Evolutionary conservation across 2,329 filamentous ascomycete genomes (phyloP), one percentile per base, ranked within the genome.

Genomic region (Zopfia rhizophila): DNA sequence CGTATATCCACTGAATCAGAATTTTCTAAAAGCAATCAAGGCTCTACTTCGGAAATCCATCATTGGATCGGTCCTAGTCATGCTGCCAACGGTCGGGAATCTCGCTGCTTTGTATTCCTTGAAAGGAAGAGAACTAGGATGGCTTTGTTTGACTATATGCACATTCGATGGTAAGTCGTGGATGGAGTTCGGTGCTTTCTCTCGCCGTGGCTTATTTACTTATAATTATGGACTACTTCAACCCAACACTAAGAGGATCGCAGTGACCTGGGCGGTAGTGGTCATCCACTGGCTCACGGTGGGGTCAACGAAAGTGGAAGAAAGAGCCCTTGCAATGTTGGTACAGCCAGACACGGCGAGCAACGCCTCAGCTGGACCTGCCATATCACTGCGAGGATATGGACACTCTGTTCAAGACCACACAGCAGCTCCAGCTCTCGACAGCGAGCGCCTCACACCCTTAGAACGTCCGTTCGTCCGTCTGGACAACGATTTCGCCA

Each of bases 61-160:
- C 1, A 32, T 58, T 5, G 74, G 72, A 10, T 66, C 64, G 0
- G n/a, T 71, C 1, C 40, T 73, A 7, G 69, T 76, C 11, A 54
- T 75, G 37, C 14, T 74, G 1, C 70, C 73, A 5, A 76, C 72
- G 3, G 57, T 72, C 2, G 63, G 58, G 11, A 77, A 76, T 38
- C 37, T 76, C 1, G 56, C 51, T 0, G 44, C 70, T 8, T 41
- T 75, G 11, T 68, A 56, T 16, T 43, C 48, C 14, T 51, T 68
- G 12, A 31, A 57, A 4, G 72, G 70, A 1, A 53, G 61, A 7
- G 72, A 76, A 45, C 54, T 69, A 13, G 70, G 66, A 0, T 76
- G 73, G 72, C 46, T 76, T 4, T 76, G 74, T 45, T 64, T 74
- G 38, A 68, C 62, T 0, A 54, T 72, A 2, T 77, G 75, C 54